Evolutionary conservation across 2,329 filamentous ascomycete species (phyloP).

Genomic region (Elsinoe australis): DNA sequence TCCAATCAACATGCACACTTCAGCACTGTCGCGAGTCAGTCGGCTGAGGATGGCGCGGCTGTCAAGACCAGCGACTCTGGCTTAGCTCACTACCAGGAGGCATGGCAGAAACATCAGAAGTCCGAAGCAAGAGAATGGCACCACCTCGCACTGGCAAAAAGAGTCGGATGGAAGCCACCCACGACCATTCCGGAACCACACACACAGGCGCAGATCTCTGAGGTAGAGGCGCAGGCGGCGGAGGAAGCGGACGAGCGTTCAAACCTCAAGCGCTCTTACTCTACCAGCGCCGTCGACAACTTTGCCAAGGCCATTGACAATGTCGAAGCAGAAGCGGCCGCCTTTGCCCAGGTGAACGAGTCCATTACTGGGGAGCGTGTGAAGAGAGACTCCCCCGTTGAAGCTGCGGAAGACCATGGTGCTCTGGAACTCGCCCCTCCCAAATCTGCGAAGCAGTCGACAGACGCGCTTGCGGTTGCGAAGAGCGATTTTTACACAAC

Average conservation of each 20-base stretch:
- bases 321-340: conserved; percentile 44
- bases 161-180: conserved; percentile 75
- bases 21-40: conserved; percentile 28
- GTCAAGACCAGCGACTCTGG: conserved; percentile 41
- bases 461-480: background rate
- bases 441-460: background rate
- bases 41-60: conserved; percentile 30
- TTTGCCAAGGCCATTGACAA: conserved; percentile 47
- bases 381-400: conserved; percentile 37
- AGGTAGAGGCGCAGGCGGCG: conserved; percentile 27
- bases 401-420: conserved; percentile 34
- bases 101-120: conserved; percentile 71
- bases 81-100: conserved; percentile 85
- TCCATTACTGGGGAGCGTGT: conserved; percentile 73
- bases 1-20: conserved; percentile 22
- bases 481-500: conserved; percentile 8
- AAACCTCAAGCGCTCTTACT: conserved; percentile 43
- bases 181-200: conserved; percentile 32
- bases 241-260: conserved; percentile 27
- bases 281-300: conserved; percentile 52
- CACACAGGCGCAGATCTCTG: conserved; percentile 31
- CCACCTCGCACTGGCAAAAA: conserved; percentile 80
- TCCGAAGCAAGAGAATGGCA: conserved; percentile 73
- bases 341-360: conserved; percentile 75
- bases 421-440: conserved; percentile 1